Evolutionary conservation across 192 early-diverging fungal genomes (phyloP), one percentile per base, ranked within the genome.

Genomic region (Rhizoclosmatium globosum): DNA sequence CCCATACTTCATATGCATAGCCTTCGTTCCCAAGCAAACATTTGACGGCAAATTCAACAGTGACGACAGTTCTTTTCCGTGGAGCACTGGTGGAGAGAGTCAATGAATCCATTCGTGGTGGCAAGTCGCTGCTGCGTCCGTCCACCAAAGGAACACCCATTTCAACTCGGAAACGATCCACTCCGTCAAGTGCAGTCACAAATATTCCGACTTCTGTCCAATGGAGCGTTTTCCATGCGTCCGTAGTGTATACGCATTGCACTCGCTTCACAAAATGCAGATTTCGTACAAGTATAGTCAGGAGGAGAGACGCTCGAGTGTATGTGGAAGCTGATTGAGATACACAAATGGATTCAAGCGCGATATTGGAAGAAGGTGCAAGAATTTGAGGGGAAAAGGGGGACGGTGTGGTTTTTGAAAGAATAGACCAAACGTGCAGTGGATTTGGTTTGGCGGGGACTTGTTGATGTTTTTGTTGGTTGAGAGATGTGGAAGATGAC

Each of bases 121-220:
- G 21, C 15, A 31, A 2, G 1, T 21, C 11, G 17, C 11, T 23
- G 62, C 1, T 64, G 23, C 2, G 6, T 53, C 17, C 9, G 50
- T 53, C 50, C 9, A 13, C 17, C 9, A 7, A 13, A 13, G 50
- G 50, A 53, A 64, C 31, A 11, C 41, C 41, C 62, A 64, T 64
- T 64, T 64, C 62, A 41, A 64, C 62, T 13, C 62, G 62, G 31
- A 64, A 64, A 39, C 62, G 62, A 64, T 64, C 62, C 2, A 64
- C 62, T 21, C 62, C 62, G 41, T 64, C 62, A 13, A 64, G 31
- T 21, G 23, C 41, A 21, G 62, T 64, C 23, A 64, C 62, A 64
- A 64, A 64, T 3, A 64, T 41, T 64, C 62, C 62, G 31, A 39
- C 31, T 64, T 64, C 62, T 31, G 62, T 64, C 62, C 62, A 64